Conservation (phyloP, 23 red algal genomes). For the Gracilariopsis chorda region DNA sequence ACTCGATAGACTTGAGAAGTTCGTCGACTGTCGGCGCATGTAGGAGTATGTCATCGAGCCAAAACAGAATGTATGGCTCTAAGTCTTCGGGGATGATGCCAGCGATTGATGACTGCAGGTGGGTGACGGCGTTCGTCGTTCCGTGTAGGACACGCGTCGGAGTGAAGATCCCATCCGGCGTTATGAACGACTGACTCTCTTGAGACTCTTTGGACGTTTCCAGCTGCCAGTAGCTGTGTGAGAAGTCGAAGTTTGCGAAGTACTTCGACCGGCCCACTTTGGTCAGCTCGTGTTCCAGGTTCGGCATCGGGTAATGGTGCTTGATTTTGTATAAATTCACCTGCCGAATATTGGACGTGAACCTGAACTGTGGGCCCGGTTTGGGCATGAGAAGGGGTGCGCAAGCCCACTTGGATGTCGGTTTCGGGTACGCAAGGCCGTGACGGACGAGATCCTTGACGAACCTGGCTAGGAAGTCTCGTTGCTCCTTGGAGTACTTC, state of each 20-base stretch:
- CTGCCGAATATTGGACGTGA: background rate
- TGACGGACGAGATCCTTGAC: constrained; percentile 11
- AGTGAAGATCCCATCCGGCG: constrained; percentile 39
- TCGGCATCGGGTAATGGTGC: constrained; percentile 25
- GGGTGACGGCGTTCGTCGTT: constrained; percentile 31
- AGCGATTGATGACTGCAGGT: constrained; percentile 33
- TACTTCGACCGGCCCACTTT: constrained; percentile 13
- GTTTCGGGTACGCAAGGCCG: constrained; percentile 19
- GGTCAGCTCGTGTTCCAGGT: constrained; percentile 18
- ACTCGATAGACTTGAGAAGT: background rate
- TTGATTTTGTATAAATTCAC: constrained; percentile 1
- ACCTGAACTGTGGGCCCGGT: background rate
- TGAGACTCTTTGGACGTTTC: background rate
- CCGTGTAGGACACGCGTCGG: constrained; percentile 42
- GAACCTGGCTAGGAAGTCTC: constrained; percentile 10
- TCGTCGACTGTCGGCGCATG: background rate
- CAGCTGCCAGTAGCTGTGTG: too few relatives aligned
- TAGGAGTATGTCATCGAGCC: constrained; percentile 31
- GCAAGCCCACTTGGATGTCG: constrained; percentile 26
- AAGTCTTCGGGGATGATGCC: constrained; percentile 24
- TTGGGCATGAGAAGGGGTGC: constrained; percentile 45
- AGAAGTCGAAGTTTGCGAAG: constrained; percentile 57
- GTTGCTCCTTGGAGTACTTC: constrained; percentile 35
- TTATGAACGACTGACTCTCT: constrained; percentile 44
- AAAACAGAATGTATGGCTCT: background rate